Evolutionary conservation across 78 protist species (phyloP).

Genomic region (Dictyostelium purpureum): DNA sequence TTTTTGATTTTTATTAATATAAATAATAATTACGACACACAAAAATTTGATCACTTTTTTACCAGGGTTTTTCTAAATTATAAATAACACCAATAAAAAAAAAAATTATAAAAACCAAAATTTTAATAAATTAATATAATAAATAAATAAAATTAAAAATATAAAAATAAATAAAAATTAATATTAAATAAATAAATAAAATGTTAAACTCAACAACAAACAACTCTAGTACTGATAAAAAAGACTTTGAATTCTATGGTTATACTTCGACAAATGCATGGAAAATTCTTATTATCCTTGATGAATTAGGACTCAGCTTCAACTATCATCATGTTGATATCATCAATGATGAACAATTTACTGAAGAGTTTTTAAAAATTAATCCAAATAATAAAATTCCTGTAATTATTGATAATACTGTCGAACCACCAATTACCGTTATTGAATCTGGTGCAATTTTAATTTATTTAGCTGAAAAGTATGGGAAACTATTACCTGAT

Average conservation of each 20-base stretch:
- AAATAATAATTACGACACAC: too few species aligned
- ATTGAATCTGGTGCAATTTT: conserved; percentile 90
- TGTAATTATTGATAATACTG: conserved; percentile 59
- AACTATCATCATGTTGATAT: conserved; percentile 38
- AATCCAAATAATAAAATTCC: conserved; percentile 91
- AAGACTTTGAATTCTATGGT: not conserved
- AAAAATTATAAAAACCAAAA: too few species aligned
- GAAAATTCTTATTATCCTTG: not conserved
- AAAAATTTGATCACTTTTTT: too few species aligned
- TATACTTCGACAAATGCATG: not conserved
- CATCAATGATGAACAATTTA: conserved; percentile 77
- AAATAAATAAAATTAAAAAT: too few species aligned
- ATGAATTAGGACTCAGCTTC: not conserved
- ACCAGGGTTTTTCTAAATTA: too few species aligned
- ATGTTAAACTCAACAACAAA: too few species aligned
- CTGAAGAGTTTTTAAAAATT: conserved; percentile 57
- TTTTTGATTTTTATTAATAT: too few species aligned
- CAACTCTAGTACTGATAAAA: too few species aligned
- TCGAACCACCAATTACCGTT: conserved; percentile 43
- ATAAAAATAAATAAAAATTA: too few species aligned
- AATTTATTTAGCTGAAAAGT: conserved; percentile 87
- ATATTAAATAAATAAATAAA: too few species aligned
- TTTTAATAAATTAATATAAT: too few species aligned
- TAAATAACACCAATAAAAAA: too few species aligned
- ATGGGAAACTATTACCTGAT: conserved; percentile 44